Percentiles rank a stretch among this genome's conserved stretches.
phyloP scores from a whole-genome alignment of 805 yeast genomes.

The Candida berthetii region DNA sequence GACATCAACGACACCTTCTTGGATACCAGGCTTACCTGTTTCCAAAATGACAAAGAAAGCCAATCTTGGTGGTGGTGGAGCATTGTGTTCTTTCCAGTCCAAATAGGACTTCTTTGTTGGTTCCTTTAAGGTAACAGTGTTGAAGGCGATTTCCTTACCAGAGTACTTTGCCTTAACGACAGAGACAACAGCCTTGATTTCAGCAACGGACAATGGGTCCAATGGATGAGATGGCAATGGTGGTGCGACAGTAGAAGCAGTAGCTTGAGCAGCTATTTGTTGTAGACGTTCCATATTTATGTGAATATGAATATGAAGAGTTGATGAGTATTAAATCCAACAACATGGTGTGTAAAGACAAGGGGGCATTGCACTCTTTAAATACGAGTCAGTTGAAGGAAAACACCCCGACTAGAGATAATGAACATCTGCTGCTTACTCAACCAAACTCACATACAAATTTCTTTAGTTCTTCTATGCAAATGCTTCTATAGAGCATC shows the following conservation, averaged over 20 bases:
- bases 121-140: conserved; percentile 65
- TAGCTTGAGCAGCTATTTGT: conserved; percentile 57
- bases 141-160: conserved; percentile 46
- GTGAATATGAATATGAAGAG: no score
- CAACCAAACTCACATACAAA: no score
- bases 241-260: conserved; percentile 48
- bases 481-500: no score
- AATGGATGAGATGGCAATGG: conserved; percentile 57
- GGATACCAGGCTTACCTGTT: conserved; percentile 52
- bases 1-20: conserved; percentile 66
- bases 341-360: no score
- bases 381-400: no score
- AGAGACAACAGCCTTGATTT: conserved; percentile 52
- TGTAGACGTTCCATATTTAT: conserved; percentile 53
- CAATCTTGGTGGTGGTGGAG: conserved; percentile 61
- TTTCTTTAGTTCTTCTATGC: no score
- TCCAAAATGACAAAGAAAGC: conserved; percentile 62
- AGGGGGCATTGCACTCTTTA: no score
- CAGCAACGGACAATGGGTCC: conserved; percentile 63
- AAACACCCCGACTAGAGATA: no score
- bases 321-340: no score
- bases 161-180: conserved; percentile 42
- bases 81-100: conserved; percentile 57
- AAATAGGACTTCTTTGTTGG: conserved; percentile 60
- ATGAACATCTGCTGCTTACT: no score